phyloP scores from a whole-genome alignment of 2,329 filamentous ascomycete species.

The Ascochyta clinopodiicola region DNA sequence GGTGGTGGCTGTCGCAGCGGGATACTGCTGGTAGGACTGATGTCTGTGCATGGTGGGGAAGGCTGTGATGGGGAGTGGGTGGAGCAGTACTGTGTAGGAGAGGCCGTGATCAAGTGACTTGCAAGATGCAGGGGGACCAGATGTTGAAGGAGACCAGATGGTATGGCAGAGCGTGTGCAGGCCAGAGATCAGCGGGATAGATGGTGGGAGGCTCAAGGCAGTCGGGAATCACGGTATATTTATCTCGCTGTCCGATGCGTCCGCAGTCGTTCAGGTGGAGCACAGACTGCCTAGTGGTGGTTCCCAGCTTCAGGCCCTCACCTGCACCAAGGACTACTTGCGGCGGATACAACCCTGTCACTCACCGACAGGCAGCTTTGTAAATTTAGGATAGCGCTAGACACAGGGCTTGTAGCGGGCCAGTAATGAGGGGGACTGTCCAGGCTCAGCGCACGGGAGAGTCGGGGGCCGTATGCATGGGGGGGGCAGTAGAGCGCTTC shows the following conservation, averaged over 20 bases:
- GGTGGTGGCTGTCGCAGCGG: constrained; percentile 48
- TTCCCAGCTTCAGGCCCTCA: constrained; percentile 41
- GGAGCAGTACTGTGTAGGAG: not conserved
- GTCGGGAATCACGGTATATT: constrained; percentile 38
- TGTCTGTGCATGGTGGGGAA: constrained; percentile 53
- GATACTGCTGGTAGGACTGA: constrained; percentile 53
- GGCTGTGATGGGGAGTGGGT: not conserved
- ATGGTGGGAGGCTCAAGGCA: constrained; percentile 31
- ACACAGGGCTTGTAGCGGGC: constrained; percentile 32
- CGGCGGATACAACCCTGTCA: constrained; percentile 36
- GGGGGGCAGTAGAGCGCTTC: constrained; percentile 20
- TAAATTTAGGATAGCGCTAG: constrained; percentile 43
- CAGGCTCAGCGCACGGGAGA: constrained; percentile 32
- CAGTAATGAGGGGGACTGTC: constrained; percentile 32
- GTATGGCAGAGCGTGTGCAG: constrained; percentile 24
- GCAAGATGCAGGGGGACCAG: too few species aligned
- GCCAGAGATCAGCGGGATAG: constrained; percentile 24
- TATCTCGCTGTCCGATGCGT: constrained; percentile 36
- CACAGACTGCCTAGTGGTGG: constrained; percentile 38
- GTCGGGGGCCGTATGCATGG: constrained; percentile 31
- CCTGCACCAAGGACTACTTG: constrained; percentile 33
- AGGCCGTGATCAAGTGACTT: constrained; percentile 7
- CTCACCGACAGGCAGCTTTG: constrained; percentile 40
- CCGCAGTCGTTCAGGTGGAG: constrained; percentile 37
- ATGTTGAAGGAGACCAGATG: constrained; percentile 18